Base-by-base conservation (phyloP, 352 stramenopile genomes). In the Phytophthora sp. region DNA sequence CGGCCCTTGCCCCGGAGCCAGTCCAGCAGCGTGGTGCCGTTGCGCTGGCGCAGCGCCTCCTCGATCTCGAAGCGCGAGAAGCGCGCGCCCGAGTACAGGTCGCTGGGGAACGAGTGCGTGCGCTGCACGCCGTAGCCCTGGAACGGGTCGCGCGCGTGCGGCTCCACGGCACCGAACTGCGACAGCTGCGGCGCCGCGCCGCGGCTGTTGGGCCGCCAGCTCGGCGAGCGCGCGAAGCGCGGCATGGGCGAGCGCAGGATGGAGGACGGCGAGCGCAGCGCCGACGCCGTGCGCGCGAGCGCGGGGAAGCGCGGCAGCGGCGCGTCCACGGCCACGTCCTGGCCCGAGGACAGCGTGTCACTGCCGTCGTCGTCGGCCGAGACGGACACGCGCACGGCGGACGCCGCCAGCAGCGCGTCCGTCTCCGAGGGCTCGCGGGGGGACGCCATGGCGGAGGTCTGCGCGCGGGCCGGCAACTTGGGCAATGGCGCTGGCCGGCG, bases 21-120 rank as follows among this genome's bases (percentile, higher is more conserved):
- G 24, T 87, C 79, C 51, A 87, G 50, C 52, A 94, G 72, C 51
- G 77, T 87, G 30, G 79, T 83, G 42, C 84, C 84, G 35, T 88
- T 77, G 38, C 79, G 80, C 17, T 82, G 66, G 6, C 84, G 71
- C 42, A 94, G 67, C 3, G 77, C 74, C 42, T 94, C 82, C 58
- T 94, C 84, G 26, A 89, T 88, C 66, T 94, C 80, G 51, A 94
- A 94, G 18, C 84, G 80, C 20, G 78, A 85, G 62, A 89, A 91
- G 9, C 84, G 72, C 24, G 80, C 77, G 34, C 73, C 81, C 2
- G 82, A 90, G 73, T 90, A 94, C 30, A 94, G 38, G 32, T 94
- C 84, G 34, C 76, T 82, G 3, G 84, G 84, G 52, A 94, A 91
- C 56, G 84, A 94, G 59, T 94, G 76, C n/a, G 84, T 91, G 61